Percentiles rank a stretch among this genome's conserved stretches.
These are phyloP conservation scores for Bipolaris gigantea DNA, from an alignment of 2,329 filamentous ascomycete species.

Conservation along the genomic window DNA sequence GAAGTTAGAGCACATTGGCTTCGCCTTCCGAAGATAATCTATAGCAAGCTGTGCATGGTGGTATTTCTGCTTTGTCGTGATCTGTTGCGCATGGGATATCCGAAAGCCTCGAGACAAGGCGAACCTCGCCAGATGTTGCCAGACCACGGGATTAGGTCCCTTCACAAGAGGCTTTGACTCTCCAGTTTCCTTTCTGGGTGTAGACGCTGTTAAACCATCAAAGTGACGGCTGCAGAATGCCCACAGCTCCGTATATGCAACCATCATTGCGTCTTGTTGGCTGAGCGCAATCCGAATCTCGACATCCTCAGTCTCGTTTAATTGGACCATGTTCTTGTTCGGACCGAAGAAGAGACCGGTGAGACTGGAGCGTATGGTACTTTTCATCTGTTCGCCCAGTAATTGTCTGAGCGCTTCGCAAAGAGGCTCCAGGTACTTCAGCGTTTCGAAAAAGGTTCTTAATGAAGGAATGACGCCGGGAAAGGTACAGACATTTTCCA, in stretches of 20 bases:
- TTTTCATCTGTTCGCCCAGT: conserved; percentile 11
- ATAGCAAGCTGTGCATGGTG: conserved; percentile 10
- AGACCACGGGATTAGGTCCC: conserved; percentile 16
- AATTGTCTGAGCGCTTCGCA: conserved; percentile 15
- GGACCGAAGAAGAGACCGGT: conserved; percentile 10
- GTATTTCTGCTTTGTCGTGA: conserved; percentile 7
- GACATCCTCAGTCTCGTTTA: conserved; percentile 5
- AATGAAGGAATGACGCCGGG: conserved; percentile 12
- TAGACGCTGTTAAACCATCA: conserved; percentile 12
- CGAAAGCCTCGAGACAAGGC: conserved; percentile 5
- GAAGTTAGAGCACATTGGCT: conserved; percentile 10
- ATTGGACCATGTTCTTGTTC: conserved; percentile 9
- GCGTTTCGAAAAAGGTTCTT: conserved; percentile 19
- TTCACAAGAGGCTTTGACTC: conserved; percentile 9
- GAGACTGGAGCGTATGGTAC: conserved; percentile 15
- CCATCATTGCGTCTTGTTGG: conserved; percentile 1
- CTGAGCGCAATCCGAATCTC: conserved; percentile 7
- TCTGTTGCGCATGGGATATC: conserved; percentile 5
- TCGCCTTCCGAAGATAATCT: conserved; percentile 17
- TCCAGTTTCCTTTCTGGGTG: conserved; percentile 13
- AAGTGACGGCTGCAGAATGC: conserved; percentile 16
- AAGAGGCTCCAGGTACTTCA: conserved; percentile 21
- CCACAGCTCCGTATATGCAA: conserved; percentile 16
- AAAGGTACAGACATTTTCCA: conserved; percentile 11
- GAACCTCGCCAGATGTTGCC: conserved; percentile 12